Percentiles rank a stretch among this genome's conserved stretches.
Evolutionary conservation across 192 early-diverging fungal species (phyloP).

Genomic region (Radiomyces spectabilis): DNA sequence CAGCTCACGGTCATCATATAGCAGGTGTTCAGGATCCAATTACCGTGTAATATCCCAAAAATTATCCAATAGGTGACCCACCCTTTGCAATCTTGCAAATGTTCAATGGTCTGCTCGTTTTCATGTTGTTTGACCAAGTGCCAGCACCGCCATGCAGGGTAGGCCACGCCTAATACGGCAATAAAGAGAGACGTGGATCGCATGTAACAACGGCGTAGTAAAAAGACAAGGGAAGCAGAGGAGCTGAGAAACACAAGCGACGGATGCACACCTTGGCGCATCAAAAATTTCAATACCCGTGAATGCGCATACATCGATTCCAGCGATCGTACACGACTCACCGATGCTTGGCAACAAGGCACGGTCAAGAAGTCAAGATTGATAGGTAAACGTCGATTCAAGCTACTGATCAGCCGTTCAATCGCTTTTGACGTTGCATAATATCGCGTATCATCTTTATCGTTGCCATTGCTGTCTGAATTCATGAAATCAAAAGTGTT

Average conservation of each 20-base stretch:
- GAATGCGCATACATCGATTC: slow-evolving; percentile 14
- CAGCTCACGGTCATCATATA: no score
- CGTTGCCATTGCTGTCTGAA: no score
- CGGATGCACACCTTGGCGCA: slow-evolving; percentile 14
- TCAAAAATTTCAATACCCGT: slow-evolving; percentile 4
- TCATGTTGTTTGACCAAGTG: slow-evolving; percentile 29
- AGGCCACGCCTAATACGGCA: slow-evolving; percentile 38
- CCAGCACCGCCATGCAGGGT: slow-evolving; percentile 42
- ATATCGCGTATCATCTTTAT: no score
- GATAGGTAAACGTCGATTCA: slow-evolving; percentile 15
- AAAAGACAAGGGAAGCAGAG: slow-evolving; percentile 12
- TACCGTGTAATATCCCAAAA: slow-evolving; percentile 45
- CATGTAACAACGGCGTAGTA: slow-evolving; percentile 27
- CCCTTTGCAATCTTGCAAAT: slow-evolving; percentile 32
- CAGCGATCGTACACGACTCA: slow-evolving; percentile 5
- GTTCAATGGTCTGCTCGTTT: slow-evolving; percentile 16
- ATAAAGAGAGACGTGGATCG: slow-evolving; percentile 31
- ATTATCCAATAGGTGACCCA: slow-evolving; percentile 56
- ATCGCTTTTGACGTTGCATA: slow-evolving; percentile 11
- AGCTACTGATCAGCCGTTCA: not conserved
- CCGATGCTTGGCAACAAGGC: slow-evolving; percentile 4
- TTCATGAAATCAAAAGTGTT: no score
- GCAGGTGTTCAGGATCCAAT: no score
- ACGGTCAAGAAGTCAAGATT: slow-evolving; percentile 9
- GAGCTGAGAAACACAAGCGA: slow-evolving; percentile 7